A percentile compares a stretch with the other conserved stretches of the same genome.
phyloP scores from a whole-genome alignment of 192 early-diverging fungal species.

The Backusella luteola region DNA sequence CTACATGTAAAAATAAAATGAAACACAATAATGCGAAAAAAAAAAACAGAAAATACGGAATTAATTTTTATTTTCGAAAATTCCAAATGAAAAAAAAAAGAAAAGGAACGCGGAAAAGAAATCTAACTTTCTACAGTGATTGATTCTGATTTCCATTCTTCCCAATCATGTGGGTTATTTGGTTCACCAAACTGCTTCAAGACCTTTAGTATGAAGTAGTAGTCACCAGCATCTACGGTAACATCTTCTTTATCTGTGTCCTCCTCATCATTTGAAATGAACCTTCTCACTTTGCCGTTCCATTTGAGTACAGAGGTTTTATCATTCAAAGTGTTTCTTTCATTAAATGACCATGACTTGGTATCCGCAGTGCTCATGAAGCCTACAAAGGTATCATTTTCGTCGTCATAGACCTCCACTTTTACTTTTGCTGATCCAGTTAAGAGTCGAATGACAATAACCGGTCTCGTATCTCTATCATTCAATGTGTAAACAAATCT shows the following conservation, averaged over 20 bases:
- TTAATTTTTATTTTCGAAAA: background rate
- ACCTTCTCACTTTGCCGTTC: constrained; percentile 14
- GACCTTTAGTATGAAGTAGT: constrained; percentile 22
- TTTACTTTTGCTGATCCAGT: constrained; percentile 19
- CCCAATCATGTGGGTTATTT: constrained; percentile 9
- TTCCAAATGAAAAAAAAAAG: background rate
- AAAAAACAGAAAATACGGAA: background rate
- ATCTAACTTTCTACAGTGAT: constrained; percentile 4
- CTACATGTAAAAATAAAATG: background rate
- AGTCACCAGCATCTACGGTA: constrained; percentile 12
- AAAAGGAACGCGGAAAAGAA: constrained; percentile 1
- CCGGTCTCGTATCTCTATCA: constrained; percentile 46
- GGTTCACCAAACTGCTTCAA: constrained; percentile 27
- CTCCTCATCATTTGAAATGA: background rate
- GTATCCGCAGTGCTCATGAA: background rate
- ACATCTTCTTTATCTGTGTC: background rate
- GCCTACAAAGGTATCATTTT: background rate
- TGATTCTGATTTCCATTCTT: constrained; percentile 16
- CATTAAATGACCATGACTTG: background rate
- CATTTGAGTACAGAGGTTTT: constrained; percentile 3
- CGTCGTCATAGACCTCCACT: constrained; percentile 10
- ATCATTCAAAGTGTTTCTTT: constrained; percentile 16
- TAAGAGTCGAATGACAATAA: constrained; percentile 18
- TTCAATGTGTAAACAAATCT: constrained; percentile 1
- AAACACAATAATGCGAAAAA: background rate